phyloP scores from a whole-genome alignment of 805 yeast species.

The Brettanomyces bruxellensis region DNA sequence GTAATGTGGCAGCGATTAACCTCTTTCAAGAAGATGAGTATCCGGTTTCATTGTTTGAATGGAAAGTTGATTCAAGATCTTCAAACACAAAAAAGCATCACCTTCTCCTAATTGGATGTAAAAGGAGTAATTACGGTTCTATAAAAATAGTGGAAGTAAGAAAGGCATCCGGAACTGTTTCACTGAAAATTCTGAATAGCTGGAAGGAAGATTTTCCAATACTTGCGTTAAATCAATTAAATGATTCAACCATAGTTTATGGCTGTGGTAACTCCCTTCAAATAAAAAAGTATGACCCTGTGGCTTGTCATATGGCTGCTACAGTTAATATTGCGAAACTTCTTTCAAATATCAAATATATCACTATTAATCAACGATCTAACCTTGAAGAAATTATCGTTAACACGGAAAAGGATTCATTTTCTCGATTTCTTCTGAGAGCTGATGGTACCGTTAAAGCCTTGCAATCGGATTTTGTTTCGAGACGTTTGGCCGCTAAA shows the following conservation, averaged over 20 bases:
- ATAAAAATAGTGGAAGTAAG: conserved; percentile 22
- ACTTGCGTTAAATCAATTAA: conserved; percentile 13
- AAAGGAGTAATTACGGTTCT: conserved; percentile 9
- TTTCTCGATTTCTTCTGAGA: conserved; percentile 10
- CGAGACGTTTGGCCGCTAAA: conserved; percentile 16
- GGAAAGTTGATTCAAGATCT: conserved; percentile 22
- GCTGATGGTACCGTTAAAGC: conserved; percentile 8
- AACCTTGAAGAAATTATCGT: conserved; percentile 10
- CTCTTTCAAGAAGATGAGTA: conserved; percentile 16
- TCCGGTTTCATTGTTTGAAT: conserved; percentile 24
- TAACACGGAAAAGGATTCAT: conserved; percentile 22
- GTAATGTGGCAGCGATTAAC: conserved; percentile 1
- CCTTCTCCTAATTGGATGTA: conserved; percentile 28
- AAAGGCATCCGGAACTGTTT: conserved; percentile 7
- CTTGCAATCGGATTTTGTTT: conserved; percentile 11
- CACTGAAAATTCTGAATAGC: conserved; percentile 9
- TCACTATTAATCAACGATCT: conserved; percentile 13
- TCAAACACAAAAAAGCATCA: conserved; percentile 11
- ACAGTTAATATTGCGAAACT: conserved; percentile 5
- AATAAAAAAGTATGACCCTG: conserved; percentile 11
- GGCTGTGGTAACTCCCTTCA: conserved; percentile 10
- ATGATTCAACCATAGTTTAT: conserved; percentile 18
- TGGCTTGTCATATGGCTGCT: conserved; percentile 16
- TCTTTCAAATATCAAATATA: conserved; percentile 13
- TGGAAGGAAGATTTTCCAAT: conserved; percentile 16